Evolutionary conservation across 768 basidiomycete species (phyloP).

Genomic region (Amanita subjunquillea): DNA sequence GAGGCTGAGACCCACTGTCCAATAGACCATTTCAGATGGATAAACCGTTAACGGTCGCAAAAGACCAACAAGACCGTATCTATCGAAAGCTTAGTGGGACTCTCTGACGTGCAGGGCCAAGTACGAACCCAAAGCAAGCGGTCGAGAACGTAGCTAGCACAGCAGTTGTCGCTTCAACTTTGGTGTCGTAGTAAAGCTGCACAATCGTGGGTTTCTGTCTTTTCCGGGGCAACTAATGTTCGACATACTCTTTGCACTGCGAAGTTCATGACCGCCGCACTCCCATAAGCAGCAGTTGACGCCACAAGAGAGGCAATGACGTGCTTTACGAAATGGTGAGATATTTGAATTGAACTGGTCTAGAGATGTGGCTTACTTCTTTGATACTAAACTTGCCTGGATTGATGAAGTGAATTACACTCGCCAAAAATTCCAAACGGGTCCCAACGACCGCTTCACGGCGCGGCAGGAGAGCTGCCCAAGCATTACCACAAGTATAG

Average conservation of each 20-base stretch:
- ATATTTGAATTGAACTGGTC: too few species aligned
- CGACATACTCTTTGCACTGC: constrained; percentile 42
- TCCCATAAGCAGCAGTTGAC: constrained; percentile 43
- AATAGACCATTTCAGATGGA: constrained; percentile 57
- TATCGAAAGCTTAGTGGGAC: constrained; percentile 10
- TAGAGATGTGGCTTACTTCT: constrained; percentile 28
- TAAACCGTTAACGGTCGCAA: constrained; percentile 50
- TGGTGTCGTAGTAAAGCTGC: constrained; percentile 50
- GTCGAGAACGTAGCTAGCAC: constrained; percentile 56
- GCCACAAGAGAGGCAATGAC: constrained; percentile 47
- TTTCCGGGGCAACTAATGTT: background rate
- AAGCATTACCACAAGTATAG: constrained; percentile 39
- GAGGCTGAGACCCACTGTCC: constrained; percentile 27
- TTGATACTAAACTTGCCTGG: constrained; percentile 49
- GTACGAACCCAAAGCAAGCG: constrained; percentile 44
- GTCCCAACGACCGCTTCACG: constrained; percentile 33
- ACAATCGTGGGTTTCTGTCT: background rate
- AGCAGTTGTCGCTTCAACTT: constrained; percentile 44
- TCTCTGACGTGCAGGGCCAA: background rate
- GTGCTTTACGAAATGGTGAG: constrained; percentile 27
- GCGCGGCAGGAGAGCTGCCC: constrained; percentile 37
- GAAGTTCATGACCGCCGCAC: constrained; percentile 47
- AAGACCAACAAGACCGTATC: constrained; percentile 51
- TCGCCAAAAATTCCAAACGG: constrained; percentile 27
- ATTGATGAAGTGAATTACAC: constrained; percentile 38